Evolutionary conservation across 257 asterid genomes (phyloP).

Genomic region (Solanum pimpinellifolium): DNA sequence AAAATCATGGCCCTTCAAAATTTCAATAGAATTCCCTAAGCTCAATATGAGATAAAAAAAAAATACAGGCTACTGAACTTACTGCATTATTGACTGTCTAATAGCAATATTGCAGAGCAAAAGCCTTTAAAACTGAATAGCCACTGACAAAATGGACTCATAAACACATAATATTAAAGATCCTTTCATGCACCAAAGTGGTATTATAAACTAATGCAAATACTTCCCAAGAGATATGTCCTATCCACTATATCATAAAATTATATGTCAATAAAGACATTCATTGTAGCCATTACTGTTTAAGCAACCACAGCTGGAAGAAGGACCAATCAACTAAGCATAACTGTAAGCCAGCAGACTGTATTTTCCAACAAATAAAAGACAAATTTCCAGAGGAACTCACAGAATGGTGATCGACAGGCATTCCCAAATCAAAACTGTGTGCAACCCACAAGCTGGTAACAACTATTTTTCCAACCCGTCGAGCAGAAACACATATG

Average conservation of each 20-base stretch:
- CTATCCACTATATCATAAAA: not conserved
- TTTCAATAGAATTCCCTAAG: not conserved
- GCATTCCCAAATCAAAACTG: slow-evolving; percentile 54
- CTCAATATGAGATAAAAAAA: not conserved
- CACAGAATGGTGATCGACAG: slow-evolving; percentile 42
- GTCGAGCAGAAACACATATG: slow-evolving; percentile 60
- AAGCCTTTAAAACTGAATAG: not conserved
- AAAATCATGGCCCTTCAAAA: not conserved
- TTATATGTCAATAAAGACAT: not conserved
- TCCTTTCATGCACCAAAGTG: not conserved
- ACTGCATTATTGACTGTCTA: not conserved
- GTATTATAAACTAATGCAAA: not conserved
- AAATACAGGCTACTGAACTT: not conserved
- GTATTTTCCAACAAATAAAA: not conserved
- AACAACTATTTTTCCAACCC: slow-evolving; percentile 63
- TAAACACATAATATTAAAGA: not conserved
- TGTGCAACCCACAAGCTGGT: slow-evolving; percentile 80
- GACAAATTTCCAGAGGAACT: slow-evolving; percentile 14
- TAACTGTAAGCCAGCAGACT: not conserved
- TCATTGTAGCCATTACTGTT: not conserved
- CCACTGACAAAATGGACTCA: not conserved
- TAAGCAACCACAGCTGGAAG: not conserved
- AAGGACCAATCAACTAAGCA: not conserved
- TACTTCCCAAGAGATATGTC: not conserved
- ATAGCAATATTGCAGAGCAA: not conserved